Evolutionary conservation across 1,139 yeast species (phyloP).

Genomic region (Yamadazyma aaseri): DNA sequence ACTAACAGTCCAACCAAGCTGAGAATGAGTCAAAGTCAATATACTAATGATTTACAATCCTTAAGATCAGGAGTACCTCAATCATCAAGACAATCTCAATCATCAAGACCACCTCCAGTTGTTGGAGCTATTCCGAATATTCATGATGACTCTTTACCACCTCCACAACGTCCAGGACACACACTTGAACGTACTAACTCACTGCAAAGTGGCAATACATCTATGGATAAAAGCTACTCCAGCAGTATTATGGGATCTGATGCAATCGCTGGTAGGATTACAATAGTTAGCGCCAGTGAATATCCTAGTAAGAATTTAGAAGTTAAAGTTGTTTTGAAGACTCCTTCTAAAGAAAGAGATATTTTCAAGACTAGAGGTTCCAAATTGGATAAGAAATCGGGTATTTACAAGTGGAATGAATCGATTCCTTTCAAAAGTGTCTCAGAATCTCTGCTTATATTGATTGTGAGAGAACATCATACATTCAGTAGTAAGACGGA

Average conservation of each 20-base stretch:
- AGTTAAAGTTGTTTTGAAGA: constrained; percentile 52
- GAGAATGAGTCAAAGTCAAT: constrained; percentile 13
- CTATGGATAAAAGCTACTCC: constrained; percentile 38
- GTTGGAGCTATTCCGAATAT: constrained; percentile 35
- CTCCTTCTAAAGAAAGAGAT: constrained; percentile 54
- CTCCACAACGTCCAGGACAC: constrained; percentile 30
- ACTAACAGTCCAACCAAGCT: constrained; percentile 12
- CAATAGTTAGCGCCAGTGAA: constrained; percentile 44
- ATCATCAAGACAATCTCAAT: background rate
- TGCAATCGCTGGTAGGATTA: constrained; percentile 54
- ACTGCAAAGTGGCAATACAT: constrained; percentile 28
- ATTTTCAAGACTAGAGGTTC: constrained; percentile 63
- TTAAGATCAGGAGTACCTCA: constrained; percentile 20
- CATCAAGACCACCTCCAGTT: constrained; percentile 10
- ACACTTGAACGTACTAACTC: constrained; percentile 22
- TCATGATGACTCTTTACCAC: constrained; percentile 37
- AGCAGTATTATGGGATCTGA: constrained; percentile 37
- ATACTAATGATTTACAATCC: constrained; percentile 23
- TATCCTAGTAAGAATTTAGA: constrained; percentile 34
- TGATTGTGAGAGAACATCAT: constrained; percentile 67
- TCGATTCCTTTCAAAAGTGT: constrained; percentile 66
- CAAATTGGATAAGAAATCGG: constrained; percentile 48
- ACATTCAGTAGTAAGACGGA: constrained; percentile 70
- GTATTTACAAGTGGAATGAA: constrained; percentile 60
- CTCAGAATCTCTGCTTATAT: constrained; percentile 54